phyloP scores from a whole-genome alignment of 805 yeast genomes.

The Teunomyces atbi region DNA sequence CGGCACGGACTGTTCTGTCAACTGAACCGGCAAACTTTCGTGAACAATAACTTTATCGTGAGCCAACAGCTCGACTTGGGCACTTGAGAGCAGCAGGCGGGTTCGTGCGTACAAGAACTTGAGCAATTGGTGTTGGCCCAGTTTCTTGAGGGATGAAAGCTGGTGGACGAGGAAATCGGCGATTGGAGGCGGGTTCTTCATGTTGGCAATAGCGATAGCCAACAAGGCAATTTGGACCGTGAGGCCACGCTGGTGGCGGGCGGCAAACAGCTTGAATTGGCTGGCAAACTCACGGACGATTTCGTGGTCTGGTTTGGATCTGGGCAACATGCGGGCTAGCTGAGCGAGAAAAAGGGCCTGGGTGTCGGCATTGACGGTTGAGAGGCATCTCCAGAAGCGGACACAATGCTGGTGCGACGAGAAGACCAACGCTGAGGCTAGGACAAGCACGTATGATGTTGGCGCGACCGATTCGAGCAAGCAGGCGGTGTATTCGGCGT shows the following conservation, averaged over 20 bases:
- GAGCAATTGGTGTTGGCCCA: conserved; percentile 10
- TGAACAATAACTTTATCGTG: not conserved
- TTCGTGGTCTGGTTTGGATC: not conserved
- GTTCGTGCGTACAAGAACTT: conserved; percentile 14
- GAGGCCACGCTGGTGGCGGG: not conserved
- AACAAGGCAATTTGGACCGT: not conserved
- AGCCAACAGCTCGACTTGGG: not conserved
- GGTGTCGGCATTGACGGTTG: no score
- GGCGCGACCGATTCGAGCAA: conserved; percentile 19
- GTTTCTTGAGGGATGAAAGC: conserved; percentile 8
- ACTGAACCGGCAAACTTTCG: not conserved
- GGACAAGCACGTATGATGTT: conserved; percentile 10
- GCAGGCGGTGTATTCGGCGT: conserved; percentile 24
- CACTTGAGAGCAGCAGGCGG: conserved; percentile 1
- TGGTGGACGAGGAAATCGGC: not conserved
- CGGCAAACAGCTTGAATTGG: not conserved
- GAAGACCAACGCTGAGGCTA: conserved; percentile 7
- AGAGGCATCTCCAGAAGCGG: conserved; percentile 3
- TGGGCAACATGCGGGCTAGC: not conserved
- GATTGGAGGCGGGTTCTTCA: not conserved
- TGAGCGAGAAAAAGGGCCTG: not conserved
- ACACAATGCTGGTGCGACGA: not conserved
- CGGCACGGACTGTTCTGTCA: not conserved
- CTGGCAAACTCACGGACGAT: not conserved
- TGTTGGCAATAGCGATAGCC: not conserved